A percentile compares a stretch with the other conserved stretches of the same genome.
Conservation (phyloP, 2,329 filamentous ascomycete species). For the Fusarium sp. region DNA sequence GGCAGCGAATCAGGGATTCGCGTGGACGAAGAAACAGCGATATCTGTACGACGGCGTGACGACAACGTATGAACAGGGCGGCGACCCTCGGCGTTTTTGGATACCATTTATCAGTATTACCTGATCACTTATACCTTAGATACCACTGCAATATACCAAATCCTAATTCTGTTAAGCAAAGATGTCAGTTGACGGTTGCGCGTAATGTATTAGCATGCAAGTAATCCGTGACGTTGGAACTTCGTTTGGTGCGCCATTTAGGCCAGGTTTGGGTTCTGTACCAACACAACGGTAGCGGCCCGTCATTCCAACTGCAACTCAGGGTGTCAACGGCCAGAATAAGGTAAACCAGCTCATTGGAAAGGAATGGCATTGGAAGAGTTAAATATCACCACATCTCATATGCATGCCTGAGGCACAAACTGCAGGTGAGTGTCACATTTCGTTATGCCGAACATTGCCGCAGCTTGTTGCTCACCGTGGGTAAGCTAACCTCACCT, state of each 20-base stretch:
- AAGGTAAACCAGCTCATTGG: neutral
- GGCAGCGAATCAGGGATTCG: conserved; percentile 26
- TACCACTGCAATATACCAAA: conserved; percentile 33
- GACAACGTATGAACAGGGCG: conserved; percentile 33
- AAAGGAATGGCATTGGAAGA: neutral
- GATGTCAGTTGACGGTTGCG: neutral
- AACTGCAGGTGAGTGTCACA: neutral
- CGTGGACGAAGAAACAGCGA: conserved; percentile 30
- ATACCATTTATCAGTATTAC: conserved; percentile 13
- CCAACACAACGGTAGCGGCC: conserved; percentile 18
- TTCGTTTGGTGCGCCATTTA: neutral
- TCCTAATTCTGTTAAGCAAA: conserved; percentile 1
- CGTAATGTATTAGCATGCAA: neutral
- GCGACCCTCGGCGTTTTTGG: conserved; percentile 35
- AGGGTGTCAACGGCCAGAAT: neutral
- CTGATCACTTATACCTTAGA: conserved; percentile 19
- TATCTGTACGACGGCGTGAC: conserved; percentile 31
- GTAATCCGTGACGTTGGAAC: neutral
- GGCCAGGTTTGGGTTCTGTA: neutral
- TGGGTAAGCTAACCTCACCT: conserved; percentile 12
- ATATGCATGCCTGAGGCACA: conserved; percentile 19
- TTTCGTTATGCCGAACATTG: conserved; percentile 31
- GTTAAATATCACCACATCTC: conserved; percentile 2
- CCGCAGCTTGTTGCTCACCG: conserved; percentile 17
- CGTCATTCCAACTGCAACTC: conserved; percentile 5